Conservation (phyloP, 495 filamentous ascomycete species). For the Xylaria castorea region DNA sequence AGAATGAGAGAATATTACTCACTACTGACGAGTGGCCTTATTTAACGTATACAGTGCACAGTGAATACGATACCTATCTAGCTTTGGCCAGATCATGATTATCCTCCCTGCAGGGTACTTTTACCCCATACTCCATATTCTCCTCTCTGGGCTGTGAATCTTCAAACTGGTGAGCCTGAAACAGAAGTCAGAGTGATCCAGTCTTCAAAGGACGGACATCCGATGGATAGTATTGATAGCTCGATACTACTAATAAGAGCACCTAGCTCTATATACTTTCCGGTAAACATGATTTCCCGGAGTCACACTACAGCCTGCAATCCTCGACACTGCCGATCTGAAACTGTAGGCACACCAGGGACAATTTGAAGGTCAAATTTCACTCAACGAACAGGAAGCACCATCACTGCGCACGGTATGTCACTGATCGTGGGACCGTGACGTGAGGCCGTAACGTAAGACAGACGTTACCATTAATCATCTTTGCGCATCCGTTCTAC, state of each 20-base stretch:
- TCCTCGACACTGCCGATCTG: constrained; percentile 23
- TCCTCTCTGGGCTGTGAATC: not conserved
- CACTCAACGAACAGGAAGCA: constrained; percentile 4
- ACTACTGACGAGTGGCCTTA: not conserved
- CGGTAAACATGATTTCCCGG: constrained; percentile 17
- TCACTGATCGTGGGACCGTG: constrained; percentile 1
- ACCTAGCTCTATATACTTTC: not conserved
- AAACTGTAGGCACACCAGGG: constrained; percentile 21
- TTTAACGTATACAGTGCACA: not conserved
- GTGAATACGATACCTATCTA: not conserved
- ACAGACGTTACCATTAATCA: not conserved
- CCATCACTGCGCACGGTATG: constrained; percentile 9
- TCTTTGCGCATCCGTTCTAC: not conserved
- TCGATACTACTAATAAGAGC: not conserved
- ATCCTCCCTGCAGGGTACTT: constrained; percentile 26
- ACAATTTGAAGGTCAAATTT: not conserved
- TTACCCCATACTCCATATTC: constrained; percentile 24
- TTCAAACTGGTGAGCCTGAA: constrained; percentile 1
- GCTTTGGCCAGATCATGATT: constrained; percentile 6
- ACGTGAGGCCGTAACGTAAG: not conserved
- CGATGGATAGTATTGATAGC: not conserved
- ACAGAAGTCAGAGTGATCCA: not conserved
- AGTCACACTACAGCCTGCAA: constrained; percentile 22
- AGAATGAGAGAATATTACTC: not conserved
- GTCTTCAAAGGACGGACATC: not conserved